phyloP scores from a whole-genome alignment of 495 filamentous ascomycete genomes.

The Lophiotrema nucula region DNA sequence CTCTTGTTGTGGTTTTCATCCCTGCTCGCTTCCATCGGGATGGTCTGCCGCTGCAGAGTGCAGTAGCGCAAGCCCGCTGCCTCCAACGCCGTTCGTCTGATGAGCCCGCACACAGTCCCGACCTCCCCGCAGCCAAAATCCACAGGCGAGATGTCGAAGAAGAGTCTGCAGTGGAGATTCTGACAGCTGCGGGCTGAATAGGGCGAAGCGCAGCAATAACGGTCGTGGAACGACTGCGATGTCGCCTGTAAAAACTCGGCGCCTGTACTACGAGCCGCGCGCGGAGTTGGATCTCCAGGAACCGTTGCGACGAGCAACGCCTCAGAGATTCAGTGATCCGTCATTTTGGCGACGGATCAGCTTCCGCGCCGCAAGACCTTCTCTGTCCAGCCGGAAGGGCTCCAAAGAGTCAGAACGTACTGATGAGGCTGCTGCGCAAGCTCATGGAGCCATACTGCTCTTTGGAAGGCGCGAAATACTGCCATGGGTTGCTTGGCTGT shows the following conservation, averaged over 20 bases:
- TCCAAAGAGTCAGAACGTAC: too few relatives aligned
- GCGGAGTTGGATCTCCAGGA: not conserved
- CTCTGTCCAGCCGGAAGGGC: too few relatives aligned
- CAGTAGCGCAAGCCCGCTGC: slow-evolving; percentile 1
- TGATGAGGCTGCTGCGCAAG: not conserved
- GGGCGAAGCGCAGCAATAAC: too few relatives aligned
- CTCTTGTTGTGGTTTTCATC: not conserved
- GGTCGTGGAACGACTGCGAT: slow-evolving; percentile 2
- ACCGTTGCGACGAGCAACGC: slow-evolving; percentile 7
- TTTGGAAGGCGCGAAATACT: not conserved
- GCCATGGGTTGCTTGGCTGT: slow-evolving; percentile 1
- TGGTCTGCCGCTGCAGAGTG: slow-evolving; percentile 9
- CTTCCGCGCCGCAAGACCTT: too few relatives aligned
- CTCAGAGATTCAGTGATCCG: slow-evolving; percentile 6
- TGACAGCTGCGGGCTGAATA: too few relatives aligned
- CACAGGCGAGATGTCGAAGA: not conserved
- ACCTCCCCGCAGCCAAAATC: slow-evolving; percentile 25
- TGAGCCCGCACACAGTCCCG: slow-evolving; percentile 10
- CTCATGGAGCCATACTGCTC: not conserved
- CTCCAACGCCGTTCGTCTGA: too few relatives aligned
- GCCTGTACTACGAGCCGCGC: not conserved
- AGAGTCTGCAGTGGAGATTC: slow-evolving; percentile 1
- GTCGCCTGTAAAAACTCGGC: not conserved
- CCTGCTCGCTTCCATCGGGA: slow-evolving; percentile 1
- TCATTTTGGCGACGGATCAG: not conserved